Base-by-base conservation (phyloP, 75 land plant genomes). In the Azolla pinnata region DNA sequence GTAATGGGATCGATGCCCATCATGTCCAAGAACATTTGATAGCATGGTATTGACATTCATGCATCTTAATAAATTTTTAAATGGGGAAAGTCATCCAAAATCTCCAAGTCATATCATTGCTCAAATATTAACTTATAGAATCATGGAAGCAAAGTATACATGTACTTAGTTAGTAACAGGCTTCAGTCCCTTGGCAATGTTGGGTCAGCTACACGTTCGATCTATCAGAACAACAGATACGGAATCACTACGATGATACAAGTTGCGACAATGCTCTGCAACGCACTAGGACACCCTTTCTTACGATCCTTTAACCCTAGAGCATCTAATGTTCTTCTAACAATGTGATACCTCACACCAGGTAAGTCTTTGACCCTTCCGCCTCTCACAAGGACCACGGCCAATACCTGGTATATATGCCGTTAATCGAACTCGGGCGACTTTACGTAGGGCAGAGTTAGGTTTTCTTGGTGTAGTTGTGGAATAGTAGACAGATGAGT, bases 281-380 rank as follows among this genome's bases (percentile, higher is more conserved):
- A 47, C 18, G 50, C 50, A 47, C 50, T 47, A 20, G 50, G 20
- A 47, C 50, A 20, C 50, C 50, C 50, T 47, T 47, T 55, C 29
- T 48, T 62, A 50, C 61, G 45, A 61, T 69, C 59, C 12, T 62
- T 61, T 61, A 65, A 54, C 52, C 74, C 60, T 21, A 59, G 29
- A 58, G n/a, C 61, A 66, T 72, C 51, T 64, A 72, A 33, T 24
- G 63, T 60, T 60, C 59, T 69, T 66, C 64, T 56, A 62, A 70
- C 67, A 45, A 61, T 60, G 60, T 62, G 72, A 62, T 63, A 70
- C 46, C 62, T 69, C 20, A 69, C 59, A 33, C 67, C 60, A 33
- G 67, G 67, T 64, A 65, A 61, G 54, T 71, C 73, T 17, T 63
- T 38, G n/a, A 59, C 56, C 55, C 55, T 67, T 47, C 55, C 34